A percentile compares a stretch with the other conserved stretches of the same genome.
phyloP scores from a whole-genome alignment of 768 basidiomycete species.

The Agaricus blazei region DNA sequence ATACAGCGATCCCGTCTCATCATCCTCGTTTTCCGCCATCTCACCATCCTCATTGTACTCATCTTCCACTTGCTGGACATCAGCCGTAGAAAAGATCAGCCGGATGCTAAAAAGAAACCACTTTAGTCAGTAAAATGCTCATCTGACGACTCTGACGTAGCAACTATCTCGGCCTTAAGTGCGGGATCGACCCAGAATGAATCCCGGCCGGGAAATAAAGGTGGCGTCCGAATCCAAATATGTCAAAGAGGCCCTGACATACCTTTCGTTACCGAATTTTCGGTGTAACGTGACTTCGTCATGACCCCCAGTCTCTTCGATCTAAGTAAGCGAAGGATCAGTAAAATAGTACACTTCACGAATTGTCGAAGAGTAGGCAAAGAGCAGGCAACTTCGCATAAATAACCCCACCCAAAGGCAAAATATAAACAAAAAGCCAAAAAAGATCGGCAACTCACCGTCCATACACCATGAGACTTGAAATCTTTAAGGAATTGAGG shows the following conservation, averaged over 20 bases:
- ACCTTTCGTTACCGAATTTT: constrained; percentile 90
- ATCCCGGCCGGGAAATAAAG: neutral
- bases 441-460: constrained; percentile 36
- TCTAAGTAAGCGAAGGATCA: constrained; percentile 31
- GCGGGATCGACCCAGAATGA: neutral
- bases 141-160: neutral
- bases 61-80: constrained; percentile 54
- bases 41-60: constrained; percentile 22
- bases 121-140: constrained; percentile 1
- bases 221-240: neutral
- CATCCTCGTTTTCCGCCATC: constrained; percentile 18
- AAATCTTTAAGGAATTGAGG: constrained; percentile 82
- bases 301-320: constrained; percentile 63
- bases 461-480: constrained; percentile 72
- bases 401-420: too few relatives aligned
- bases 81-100: constrained; percentile 89
- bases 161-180: neutral
- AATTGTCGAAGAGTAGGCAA: neutral
- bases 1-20: constrained; percentile 27
- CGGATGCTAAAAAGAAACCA: constrained; percentile 53
- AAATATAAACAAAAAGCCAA: too few relatives aligned
- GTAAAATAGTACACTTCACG: neutral
- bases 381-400: neutral
- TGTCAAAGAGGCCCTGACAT: constrained; percentile 22
- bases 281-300: constrained; percentile 84